A percentile compares a stretch with the other conserved stretches of the same genome.
Evolutionary conservation across 139 green algal genomes (phyloP).

Genomic region (Trebouxia sp.): DNA sequence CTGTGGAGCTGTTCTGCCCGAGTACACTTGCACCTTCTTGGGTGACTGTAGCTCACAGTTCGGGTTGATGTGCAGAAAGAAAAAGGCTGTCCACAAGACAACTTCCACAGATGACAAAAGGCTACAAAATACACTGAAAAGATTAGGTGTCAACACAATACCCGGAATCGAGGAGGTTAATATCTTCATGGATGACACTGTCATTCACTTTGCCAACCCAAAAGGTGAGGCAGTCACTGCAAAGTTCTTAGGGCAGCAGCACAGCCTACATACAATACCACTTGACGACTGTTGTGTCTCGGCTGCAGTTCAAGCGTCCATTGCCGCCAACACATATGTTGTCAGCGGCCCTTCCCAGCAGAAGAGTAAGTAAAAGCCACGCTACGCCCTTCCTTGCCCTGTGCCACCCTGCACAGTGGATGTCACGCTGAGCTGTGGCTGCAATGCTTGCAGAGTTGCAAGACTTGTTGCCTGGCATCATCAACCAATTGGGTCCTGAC

Average conservation of each 20-base stretch:
- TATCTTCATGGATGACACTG: constrained; percentile 92
- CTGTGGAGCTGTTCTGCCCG: neutral
- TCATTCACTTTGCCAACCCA: constrained; percentile 96
- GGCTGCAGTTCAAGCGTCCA: constrained; percentile 95
- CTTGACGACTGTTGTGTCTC: neutral
- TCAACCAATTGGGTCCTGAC: constrained; percentile 42
- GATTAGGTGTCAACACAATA: constrained; percentile 98
- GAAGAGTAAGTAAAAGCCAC: constrained; percentile 63
- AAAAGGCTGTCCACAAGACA: constrained; percentile 98
- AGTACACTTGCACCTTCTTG: neutral
- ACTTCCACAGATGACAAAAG: constrained; percentile 96
- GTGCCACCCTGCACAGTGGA: too few species aligned
- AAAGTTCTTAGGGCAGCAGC: neutral
- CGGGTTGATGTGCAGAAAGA: constrained; percentile 80
- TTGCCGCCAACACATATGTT: constrained; percentile 98
- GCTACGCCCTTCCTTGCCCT: neutral
- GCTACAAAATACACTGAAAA: constrained; percentile 96
- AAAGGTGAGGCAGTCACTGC: constrained; percentile 67
- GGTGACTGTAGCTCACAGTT: neutral
- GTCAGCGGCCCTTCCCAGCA: constrained; percentile 87
- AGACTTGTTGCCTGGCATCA: constrained; percentile 61
- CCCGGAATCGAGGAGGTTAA: constrained; percentile 99
- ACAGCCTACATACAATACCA: neutral
- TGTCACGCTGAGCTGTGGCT: neutral
- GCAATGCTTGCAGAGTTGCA: constrained; percentile 44